Percentiles rank a stretch among this genome's conserved stretches.
These are phyloP conservation scores for Peterozyma xylosa DNA, from an alignment of 805 yeast species.

Conservation along the genomic window DNA sequence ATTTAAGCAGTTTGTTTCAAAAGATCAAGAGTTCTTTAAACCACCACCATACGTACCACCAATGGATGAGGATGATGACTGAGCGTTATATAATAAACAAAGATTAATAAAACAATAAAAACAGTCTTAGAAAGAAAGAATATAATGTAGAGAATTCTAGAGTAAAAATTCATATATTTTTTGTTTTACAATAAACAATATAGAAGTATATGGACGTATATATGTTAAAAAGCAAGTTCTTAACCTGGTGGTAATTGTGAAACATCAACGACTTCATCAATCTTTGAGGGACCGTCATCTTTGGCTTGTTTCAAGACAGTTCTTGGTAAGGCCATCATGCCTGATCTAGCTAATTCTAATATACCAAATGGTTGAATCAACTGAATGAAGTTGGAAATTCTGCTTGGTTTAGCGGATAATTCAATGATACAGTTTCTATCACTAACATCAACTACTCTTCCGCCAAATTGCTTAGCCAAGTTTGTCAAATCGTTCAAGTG, in stretches of 20 bases:
- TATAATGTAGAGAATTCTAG: too few relatives aligned
- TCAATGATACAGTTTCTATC: constrained; percentile 93
- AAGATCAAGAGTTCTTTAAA: constrained; percentile 65
- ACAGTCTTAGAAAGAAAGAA: too few relatives aligned
- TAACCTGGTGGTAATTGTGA: constrained; percentile 95
- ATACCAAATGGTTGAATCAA: constrained; percentile 94
- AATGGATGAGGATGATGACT: constrained; percentile 23
- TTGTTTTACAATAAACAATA: too few relatives aligned
- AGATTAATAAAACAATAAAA: too few relatives aligned
- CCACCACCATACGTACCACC: constrained; percentile 63
- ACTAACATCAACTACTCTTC: constrained; percentile 84
- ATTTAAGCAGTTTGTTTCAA: constrained; percentile 37
- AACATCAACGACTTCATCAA: constrained; percentile 71
- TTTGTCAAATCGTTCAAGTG: constrained; percentile 81
- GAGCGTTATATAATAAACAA: too few relatives aligned
- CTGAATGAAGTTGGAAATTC: constrained; percentile 80
- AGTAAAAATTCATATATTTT: too few relatives aligned
- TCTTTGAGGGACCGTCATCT: constrained; percentile 40
- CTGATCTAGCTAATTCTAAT: constrained; percentile 92
- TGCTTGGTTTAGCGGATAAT: constrained; percentile 86
- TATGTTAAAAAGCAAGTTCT: constrained; percentile 1
- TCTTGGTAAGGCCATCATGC: constrained; percentile 98
- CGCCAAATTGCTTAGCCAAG: constrained; percentile 83
- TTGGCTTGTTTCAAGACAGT: constrained; percentile 68
- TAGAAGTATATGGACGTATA: too few relatives aligned